Conservation (phyloP, 352 stramenopile genomes). For the Globisporangium nodosum region DNA sequence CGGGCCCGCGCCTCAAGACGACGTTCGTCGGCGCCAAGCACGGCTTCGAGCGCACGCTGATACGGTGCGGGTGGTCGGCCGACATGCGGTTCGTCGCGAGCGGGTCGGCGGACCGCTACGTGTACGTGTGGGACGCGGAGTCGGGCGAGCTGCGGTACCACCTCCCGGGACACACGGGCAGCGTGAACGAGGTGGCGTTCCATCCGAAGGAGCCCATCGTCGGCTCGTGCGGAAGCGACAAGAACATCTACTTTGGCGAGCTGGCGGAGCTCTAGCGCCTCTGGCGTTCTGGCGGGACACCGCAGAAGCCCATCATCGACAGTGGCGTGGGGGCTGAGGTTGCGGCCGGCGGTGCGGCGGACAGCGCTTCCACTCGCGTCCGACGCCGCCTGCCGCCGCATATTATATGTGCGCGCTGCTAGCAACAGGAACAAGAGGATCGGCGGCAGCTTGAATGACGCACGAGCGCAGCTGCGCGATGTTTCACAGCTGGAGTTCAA, state of each 20-base stretch:
- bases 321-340: no score
- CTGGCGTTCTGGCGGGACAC: not conserved
- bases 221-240: constrained; percentile 82
- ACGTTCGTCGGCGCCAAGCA: constrained; percentile 85
- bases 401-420: no score
- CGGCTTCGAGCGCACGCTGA: constrained; percentile 91
- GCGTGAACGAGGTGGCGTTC: constrained; percentile 93
- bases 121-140: constrained; percentile 95
- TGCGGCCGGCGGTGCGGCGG: no score
- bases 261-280: constrained; percentile 38
- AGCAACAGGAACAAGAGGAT: no score
- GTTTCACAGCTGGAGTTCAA: no score
- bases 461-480: no score
- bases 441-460: no score
- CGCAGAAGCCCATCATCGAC: not conserved
- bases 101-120: constrained; percentile 88
- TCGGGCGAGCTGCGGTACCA: constrained; percentile 90
- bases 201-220: constrained; percentile 84
- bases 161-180: constrained; percentile 90
- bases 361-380: no score
- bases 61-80: constrained; percentile 89
- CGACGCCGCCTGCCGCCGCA: no score
- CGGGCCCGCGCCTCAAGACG: constrained; percentile 42
- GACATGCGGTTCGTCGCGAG: constrained; percentile 85
- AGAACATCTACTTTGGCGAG: constrained; percentile 83